Percentiles rank a stretch among this genome's conserved stretches.
phyloP scores from a whole-genome alignment of 352 stramenopile genomes.

The Phytophthora boehmeriae region DNA sequence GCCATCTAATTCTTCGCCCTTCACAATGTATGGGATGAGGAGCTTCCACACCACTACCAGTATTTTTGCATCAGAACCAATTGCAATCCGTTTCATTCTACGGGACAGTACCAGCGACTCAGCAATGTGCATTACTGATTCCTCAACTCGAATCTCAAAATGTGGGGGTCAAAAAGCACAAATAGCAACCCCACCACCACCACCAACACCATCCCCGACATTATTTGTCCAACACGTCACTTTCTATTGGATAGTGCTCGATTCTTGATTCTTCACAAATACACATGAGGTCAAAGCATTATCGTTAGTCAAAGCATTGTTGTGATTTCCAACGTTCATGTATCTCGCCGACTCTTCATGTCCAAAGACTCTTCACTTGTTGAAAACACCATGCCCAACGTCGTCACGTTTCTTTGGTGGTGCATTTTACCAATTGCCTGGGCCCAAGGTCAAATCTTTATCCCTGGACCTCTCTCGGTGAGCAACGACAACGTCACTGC shows the following conservation, averaged over 20 bases:
- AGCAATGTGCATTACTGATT: not conserved
- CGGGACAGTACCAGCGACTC: slow-evolving; percentile 13
- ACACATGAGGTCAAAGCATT: no score
- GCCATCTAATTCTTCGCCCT: not conserved
- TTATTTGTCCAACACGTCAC: not conserved
- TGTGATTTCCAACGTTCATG: not conserved
- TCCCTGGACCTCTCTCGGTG: slow-evolving; percentile 15
- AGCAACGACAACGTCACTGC: slow-evolving; percentile 5
- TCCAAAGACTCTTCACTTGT: slow-evolving; percentile 15
- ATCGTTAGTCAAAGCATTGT: not conserved
- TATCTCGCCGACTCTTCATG: slow-evolving; percentile 17
- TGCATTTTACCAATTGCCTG: not conserved
- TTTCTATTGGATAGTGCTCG: slow-evolving; percentile 1
- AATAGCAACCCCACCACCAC: no score
- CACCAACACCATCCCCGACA: no score
- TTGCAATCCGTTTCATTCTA: slow-evolving; percentile 19
- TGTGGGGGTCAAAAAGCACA: not conserved
- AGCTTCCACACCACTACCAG: slow-evolving; percentile 6
- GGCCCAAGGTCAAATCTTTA: slow-evolving; percentile 19
- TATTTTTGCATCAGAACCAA: slow-evolving; percentile 43
- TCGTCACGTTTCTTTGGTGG: slow-evolving; percentile 15
- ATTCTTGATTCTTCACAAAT: no score
- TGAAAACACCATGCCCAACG: slow-evolving; percentile 11
- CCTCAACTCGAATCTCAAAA: not conserved
- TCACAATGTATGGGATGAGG: slow-evolving; percentile 15